phyloP scores from a whole-genome alignment of 495 filamentous ascomycete species.

The Penicillium bovifimosum region DNA sequence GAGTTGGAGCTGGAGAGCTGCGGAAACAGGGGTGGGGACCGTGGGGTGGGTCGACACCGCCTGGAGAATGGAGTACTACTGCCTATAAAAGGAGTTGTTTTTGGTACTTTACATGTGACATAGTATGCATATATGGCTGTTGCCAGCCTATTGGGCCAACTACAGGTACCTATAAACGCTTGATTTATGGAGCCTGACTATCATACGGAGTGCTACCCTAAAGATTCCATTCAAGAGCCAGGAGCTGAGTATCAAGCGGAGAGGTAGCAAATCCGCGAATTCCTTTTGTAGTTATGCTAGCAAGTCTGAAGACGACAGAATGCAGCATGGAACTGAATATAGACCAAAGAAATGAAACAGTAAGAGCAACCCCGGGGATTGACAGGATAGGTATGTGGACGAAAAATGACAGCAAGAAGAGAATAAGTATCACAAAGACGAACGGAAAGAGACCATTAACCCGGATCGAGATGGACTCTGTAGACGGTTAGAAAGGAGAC shows the following conservation, averaged over 20 bases:
- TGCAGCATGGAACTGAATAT: conserved; percentile 1
- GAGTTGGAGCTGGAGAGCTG: conserved; percentile 14
- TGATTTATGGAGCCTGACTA: neutral
- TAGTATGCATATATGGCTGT: too few species aligned
- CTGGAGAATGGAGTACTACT: conserved; percentile 4
- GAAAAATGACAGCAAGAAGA: conserved; percentile 8
- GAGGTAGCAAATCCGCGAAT: neutral
- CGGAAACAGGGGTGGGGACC: conserved; percentile 22
- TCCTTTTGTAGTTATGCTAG: neutral
- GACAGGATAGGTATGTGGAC: conserved; percentile 6
- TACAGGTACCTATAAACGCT: too few species aligned
- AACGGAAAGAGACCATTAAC: conserved; percentile 7
- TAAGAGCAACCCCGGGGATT: conserved; percentile 3
- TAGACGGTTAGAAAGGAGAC: neutral
- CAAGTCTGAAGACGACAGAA: conserved; percentile 2
- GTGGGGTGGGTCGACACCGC: conserved; percentile 29
- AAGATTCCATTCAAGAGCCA: neutral
- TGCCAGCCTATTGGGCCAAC: too few species aligned
- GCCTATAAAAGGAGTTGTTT: conserved; percentile 9
- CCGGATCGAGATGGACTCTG: neutral
- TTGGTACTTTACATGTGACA: neutral
- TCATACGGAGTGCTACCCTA: neutral
- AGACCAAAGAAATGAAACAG: conserved; percentile 1
- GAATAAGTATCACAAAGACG: conserved; percentile 6
- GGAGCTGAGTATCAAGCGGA: neutral